Conservation (phyloP, 129 eudicot species). For the Silybum marianum region DNA sequence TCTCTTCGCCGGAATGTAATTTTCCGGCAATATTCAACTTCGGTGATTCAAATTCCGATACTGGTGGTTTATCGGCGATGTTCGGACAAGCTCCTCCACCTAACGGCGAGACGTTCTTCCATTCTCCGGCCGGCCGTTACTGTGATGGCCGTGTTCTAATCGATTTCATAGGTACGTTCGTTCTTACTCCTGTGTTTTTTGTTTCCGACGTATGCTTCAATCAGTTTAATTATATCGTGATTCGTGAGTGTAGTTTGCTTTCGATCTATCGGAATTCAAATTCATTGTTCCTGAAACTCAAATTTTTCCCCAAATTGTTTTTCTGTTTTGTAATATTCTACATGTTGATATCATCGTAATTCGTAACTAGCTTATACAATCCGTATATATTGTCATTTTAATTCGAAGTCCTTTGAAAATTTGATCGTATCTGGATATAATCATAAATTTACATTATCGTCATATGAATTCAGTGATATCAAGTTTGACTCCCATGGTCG, state of each 20-base stretch:
- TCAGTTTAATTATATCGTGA: not conserved
- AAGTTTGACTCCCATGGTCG: not conserved
- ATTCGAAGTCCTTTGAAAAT: not conserved
- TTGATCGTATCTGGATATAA: not conserved
- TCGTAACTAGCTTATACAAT: not conserved
- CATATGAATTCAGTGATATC: not conserved
- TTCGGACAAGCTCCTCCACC: conserved; percentile 47
- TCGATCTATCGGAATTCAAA: not conserved
- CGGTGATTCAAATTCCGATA: conserved; percentile 68
- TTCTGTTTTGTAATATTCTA: not conserved
- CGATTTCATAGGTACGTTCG: conserved; percentile 49
- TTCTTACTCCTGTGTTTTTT: not conserved
- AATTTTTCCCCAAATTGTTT: not conserved
- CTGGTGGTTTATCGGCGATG: conserved; percentile 51
- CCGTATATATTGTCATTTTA: not conserved
- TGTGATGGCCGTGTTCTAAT: conserved; percentile 60
- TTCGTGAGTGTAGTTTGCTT: not conserved
- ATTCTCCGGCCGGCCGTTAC: conserved; percentile 42
- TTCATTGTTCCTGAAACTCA: not conserved
- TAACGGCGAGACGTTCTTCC: conserved; percentile 57
- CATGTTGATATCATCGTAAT: not conserved
- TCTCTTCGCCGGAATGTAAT: conserved; percentile 29
- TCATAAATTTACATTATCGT: not conserved
- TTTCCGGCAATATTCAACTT: conserved; percentile 55
- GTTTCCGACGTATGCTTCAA: not conserved